Evolutionary conservation across 2,329 filamentous ascomycete genomes (phyloP).

Genomic region (Cladorrhinum sp.): DNA sequence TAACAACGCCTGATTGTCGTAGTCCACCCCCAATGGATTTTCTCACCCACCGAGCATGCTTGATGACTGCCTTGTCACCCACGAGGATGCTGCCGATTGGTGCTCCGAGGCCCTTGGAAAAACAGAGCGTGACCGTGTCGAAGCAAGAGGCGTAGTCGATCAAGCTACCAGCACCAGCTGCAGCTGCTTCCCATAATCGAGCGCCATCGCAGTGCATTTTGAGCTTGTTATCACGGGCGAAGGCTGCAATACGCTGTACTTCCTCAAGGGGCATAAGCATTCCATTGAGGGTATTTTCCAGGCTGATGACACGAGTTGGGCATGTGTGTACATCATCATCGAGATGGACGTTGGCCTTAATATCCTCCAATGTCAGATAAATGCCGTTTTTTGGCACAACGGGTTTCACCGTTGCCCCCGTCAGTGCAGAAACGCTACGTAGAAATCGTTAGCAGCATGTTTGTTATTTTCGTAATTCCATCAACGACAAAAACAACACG

Average conservation of each 20-base stretch:
- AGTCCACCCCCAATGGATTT: conserved; percentile 80
- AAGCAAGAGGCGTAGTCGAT: conserved; percentile 43
- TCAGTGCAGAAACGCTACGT: conserved; percentile 64
- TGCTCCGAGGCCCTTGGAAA: conserved; percentile 52
- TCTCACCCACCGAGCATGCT: conserved; percentile 69
- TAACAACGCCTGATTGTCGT: conserved; percentile 72
- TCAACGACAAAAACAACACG: conserved; percentile 22
- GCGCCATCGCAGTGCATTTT: conserved; percentile 52
- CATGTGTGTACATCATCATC: conserved; percentile 72
- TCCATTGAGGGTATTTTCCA: conserved; percentile 84
- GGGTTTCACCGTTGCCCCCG: conserved; percentile 66
- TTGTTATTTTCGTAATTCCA: background rate
- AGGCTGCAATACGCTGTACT: conserved; percentile 64
- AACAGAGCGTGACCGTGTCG: conserved; percentile 58
- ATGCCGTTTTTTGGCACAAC: conserved; percentile 67
- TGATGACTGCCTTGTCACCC: conserved; percentile 52
- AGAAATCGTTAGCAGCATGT: conserved; percentile 11
- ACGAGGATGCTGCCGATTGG: conserved; percentile 50
- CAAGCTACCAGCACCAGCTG: conserved; percentile 42
- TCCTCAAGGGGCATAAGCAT: conserved; percentile 75
- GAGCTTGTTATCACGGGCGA: conserved; percentile 54
- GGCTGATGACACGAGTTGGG: conserved; percentile 74
- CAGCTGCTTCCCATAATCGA: conserved; percentile 50
- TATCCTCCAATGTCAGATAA: conserved; percentile 74
- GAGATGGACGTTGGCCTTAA: conserved; percentile 63